phyloP scores from a whole-genome alignment of 2,329 filamentous ascomycete species.

The Biscogniauxia sp. region DNA sequence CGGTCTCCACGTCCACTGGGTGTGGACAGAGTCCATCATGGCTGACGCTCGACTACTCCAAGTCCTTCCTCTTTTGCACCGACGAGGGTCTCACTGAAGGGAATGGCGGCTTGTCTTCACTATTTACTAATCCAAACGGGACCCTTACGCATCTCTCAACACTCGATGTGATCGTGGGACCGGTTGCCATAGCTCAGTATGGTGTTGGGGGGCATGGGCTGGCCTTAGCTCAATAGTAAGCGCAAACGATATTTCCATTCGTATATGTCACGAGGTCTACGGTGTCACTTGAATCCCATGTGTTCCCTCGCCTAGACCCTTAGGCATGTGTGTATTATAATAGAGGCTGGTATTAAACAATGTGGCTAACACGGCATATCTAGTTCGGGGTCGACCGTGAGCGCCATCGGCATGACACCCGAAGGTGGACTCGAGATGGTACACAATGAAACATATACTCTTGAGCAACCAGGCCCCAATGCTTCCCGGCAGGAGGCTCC shows the following conservation, averaged over 20 bases:
- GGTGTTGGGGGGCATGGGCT: conserved; percentile 29
- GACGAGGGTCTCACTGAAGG: conserved; percentile 48
- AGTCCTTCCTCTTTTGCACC: conserved; percentile 55
- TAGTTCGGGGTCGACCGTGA: conserved; percentile 43
- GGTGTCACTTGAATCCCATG: conserved; percentile 1
- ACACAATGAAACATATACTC: conserved; percentile 39
- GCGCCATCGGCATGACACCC: conserved; percentile 37
- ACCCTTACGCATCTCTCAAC: conserved; percentile 42
- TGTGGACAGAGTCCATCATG: conserved; percentile 59
- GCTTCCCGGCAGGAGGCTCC: conserved; percentile 53
- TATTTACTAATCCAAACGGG: conserved; percentile 43
- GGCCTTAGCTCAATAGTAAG: conserved; percentile 33
- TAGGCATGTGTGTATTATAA: not conserved
- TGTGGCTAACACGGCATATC: conserved; percentile 24
- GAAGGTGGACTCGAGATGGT: conserved; percentile 34
- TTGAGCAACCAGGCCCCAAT: conserved; percentile 37
- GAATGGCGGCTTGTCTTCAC: conserved; percentile 26
- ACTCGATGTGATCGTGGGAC: conserved; percentile 26
- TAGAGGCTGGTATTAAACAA: not conserved
- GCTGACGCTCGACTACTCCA: conserved; percentile 53
- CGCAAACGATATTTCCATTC: conserved; percentile 14
- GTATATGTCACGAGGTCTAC: conserved; percentile 13
- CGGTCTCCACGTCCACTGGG: conserved; percentile 40
- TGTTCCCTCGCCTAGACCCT: not conserved
- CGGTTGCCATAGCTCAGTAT: conserved; percentile 30